phyloP scores from a whole-genome alignment of 495 filamentous ascomycete genomes.

The Aspergillus taichungensis region DNA sequence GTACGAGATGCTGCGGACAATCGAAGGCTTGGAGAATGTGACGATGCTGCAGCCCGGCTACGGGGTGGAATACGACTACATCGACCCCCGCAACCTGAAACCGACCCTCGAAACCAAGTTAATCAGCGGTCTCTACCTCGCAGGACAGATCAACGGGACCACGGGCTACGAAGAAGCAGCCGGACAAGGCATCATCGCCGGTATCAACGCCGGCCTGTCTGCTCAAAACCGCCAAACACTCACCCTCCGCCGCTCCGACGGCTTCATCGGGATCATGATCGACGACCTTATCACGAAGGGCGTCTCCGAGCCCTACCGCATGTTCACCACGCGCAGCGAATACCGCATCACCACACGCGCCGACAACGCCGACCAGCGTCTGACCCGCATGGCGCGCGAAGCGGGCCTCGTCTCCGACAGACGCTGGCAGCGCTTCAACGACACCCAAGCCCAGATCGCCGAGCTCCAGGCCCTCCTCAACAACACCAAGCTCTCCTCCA shows the following conservation, averaged over 20 bases:
- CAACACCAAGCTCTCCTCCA: constrained; percentile 42
- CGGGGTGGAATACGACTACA: constrained; percentile 97
- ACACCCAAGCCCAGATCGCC: constrained; percentile 52
- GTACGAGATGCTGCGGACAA: constrained; percentile 71
- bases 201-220: constrained; percentile 82
- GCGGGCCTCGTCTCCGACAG: constrained; percentile 71
- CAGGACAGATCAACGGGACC: constrained; percentile 96
- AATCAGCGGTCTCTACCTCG: constrained; percentile 82
- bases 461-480: constrained; percentile 54
- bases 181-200: constrained; percentile 85
- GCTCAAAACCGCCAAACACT: constrained; percentile 55
- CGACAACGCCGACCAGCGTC: constrained; percentile 86
- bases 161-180: constrained; percentile 98
- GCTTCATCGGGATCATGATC: constrained; percentile 98
- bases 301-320: constrained; percentile 92
- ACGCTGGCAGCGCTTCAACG: constrained; percentile 64
- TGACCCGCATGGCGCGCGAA: constrained; percentile 68
- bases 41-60: constrained; percentile 95
- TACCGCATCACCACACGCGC: constrained; percentile 86
- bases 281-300: constrained; percentile 97
- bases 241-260: constrained; percentile 71
- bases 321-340: constrained; percentile 96
- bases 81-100: constrained; percentile 81
- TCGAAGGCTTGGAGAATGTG: constrained; percentile 79
- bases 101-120: constrained; percentile 89